Conservation (phyloP, 2,329 filamentous ascomycete genomes). For the Hypoxylon sp. region DNA sequence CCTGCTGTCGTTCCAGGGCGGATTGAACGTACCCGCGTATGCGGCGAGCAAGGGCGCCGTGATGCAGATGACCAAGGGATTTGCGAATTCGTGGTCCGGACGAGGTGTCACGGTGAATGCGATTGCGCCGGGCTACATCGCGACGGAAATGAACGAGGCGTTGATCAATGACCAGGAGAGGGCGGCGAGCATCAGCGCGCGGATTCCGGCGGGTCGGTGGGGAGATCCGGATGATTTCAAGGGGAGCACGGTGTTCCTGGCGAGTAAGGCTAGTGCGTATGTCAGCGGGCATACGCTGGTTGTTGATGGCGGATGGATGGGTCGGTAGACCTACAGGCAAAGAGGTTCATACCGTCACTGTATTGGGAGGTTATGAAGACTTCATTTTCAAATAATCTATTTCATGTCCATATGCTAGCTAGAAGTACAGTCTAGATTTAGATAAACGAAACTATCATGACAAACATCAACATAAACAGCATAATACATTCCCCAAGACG, state of each 20-base stretch:
- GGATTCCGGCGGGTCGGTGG: conserved; percentile 88
- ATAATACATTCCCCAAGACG: neutral
- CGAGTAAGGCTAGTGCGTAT: conserved; percentile 79
- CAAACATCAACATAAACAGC: neutral
- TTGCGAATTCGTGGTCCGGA: conserved; percentile 87
- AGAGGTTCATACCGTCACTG: too few species aligned
- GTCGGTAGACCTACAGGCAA: conserved; percentile 62
- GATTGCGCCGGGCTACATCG: conserved; percentile 89
- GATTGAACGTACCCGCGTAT: conserved; percentile 88
- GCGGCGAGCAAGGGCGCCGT: conserved; percentile 87
- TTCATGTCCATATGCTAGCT: too few species aligned
- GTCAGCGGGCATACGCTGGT: conserved; percentile 83
- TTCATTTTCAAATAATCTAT: too few species aligned
- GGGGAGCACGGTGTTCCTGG: conserved; percentile 80
- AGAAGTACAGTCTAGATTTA: conserved; percentile 10
- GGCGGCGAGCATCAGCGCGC: conserved; percentile 75
- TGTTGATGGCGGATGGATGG: conserved; percentile 95
- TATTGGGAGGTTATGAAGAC: too few species aligned
- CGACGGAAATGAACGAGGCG: conserved; percentile 92
- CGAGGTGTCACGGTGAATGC: conserved; percentile 85
- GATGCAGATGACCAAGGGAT: conserved; percentile 82
- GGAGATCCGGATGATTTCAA: conserved; percentile 87
- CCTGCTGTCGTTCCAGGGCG: conserved; percentile 85
- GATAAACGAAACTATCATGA: conserved; percentile 1
- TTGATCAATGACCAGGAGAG: conserved; percentile 76